phyloP scores from a whole-genome alignment of 2,329 filamentous ascomycete genomes.

The Pyricularia sp. region DNA sequence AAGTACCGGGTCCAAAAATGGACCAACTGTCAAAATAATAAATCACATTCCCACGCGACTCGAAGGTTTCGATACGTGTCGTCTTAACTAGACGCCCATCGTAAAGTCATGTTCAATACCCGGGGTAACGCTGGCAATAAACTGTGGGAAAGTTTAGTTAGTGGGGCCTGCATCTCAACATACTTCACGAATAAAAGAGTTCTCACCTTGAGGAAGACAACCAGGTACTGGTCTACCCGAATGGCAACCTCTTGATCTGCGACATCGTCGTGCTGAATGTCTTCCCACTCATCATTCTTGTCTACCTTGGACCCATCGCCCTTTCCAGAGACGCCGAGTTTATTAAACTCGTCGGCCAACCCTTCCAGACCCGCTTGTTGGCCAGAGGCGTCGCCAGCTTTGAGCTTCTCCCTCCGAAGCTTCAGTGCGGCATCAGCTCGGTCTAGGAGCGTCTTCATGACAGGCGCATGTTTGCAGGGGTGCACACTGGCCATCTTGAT shows the following conservation, averaged over 20 bases:
- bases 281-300: constrained; percentile 55
- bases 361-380: constrained; percentile 60
- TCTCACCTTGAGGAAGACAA: constrained; percentile 75
- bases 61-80: neutral
- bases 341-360: constrained; percentile 70
- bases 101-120: constrained; percentile 98
- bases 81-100: constrained; percentile 65
- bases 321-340: constrained; percentile 41
- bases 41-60: neutral
- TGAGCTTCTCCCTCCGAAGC: constrained; percentile 74
- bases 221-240: constrained; percentile 78
- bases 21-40: neutral
- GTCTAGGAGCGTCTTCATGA: constrained; percentile 97
- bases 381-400: constrained; percentile 14
- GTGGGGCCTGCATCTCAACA: neutral
- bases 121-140: constrained; percentile 83
- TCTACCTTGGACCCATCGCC: constrained; percentile 31
- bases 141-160: constrained; percentile 28
- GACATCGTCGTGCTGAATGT: constrained; percentile 50
- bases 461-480: constrained; percentile 91
- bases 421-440: constrained; percentile 90
- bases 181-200: neutral
- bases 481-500: constrained; percentile 97
- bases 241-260: constrained; percentile 71
- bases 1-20: neutral